These are phyloP conservation scores for Penicillium daleae DNA, from an alignment of 495 filamentous ascomycete genomes.

Conservation along the genomic window DNA sequence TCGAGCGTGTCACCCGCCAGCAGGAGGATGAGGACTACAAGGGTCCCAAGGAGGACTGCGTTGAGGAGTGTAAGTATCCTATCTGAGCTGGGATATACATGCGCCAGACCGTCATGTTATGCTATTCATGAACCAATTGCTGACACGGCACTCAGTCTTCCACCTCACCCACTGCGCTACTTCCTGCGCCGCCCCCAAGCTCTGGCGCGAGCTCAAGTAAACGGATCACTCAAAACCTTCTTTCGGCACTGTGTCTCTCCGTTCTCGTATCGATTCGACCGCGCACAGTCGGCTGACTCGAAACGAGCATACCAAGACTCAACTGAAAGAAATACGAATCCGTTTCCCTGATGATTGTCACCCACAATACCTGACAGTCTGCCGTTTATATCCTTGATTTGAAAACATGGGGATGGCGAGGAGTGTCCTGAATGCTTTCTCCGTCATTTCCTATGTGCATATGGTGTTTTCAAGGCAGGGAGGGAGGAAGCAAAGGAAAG, in stretches of 20 bases:
- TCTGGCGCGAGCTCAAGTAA: slow-evolving; percentile 90
- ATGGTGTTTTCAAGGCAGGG: slow-evolving; percentile 37
- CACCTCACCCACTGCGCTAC: slow-evolving; percentile 93
- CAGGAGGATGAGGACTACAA: slow-evolving; percentile 65
- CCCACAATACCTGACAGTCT: slow-evolving; percentile 23
- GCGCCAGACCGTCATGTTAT: neutral
- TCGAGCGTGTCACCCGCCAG: slow-evolving; percentile 84
- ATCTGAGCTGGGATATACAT: neutral
- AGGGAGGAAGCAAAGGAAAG: slow-evolving; percentile 28
- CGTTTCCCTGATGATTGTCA: slow-evolving; percentile 31
- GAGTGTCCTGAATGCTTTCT: slow-evolving; percentile 16
- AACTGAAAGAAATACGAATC: slow-evolving; percentile 21
- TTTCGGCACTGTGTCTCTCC: slow-evolving; percentile 16
- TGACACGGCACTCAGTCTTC: slow-evolving; percentile 72
- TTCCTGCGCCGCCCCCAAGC: slow-evolving; percentile 91
- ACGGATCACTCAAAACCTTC: slow-evolving; percentile 28
- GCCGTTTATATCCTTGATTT: slow-evolving; percentile 32
- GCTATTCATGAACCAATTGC: neutral
- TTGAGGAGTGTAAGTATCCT: slow-evolving; percentile 90
- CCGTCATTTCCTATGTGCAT: slow-evolving; percentile 28
- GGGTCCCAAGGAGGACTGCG: slow-evolving; percentile 84
- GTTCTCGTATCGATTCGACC: slow-evolving; percentile 16
- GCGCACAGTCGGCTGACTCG: slow-evolving; percentile 11
- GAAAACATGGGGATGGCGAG: slow-evolving; percentile 22
- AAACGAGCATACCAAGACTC: slow-evolving; percentile 14